These are phyloP conservation scores for Sporormia fimetaria DNA, from an alignment of 495 filamentous ascomycete genomes.

Conservation along the genomic window DNA sequence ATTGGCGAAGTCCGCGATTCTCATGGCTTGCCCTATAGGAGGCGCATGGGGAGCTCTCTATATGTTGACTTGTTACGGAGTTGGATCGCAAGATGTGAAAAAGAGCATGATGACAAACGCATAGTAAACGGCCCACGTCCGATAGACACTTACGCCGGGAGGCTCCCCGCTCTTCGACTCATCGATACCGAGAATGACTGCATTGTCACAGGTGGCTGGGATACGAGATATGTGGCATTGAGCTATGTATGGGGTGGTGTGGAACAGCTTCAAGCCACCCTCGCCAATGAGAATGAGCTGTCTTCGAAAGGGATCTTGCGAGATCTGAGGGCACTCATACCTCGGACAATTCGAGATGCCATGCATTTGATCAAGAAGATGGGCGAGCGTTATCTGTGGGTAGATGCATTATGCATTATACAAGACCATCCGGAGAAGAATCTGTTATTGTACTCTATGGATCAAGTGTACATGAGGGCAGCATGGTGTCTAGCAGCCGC, in stretches of 20 bases:
- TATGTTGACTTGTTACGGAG: too few relatives aligned
- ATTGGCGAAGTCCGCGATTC: too few relatives aligned
- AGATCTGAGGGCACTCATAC: neutral
- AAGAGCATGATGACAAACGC: too few relatives aligned
- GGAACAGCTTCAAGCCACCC: neutral
- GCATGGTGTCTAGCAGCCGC: neutral
- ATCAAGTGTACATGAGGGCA: neutral
- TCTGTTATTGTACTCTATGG: slow-evolving; percentile 1
- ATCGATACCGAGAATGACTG: too few relatives aligned
- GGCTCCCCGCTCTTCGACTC: slow-evolving; percentile 3
- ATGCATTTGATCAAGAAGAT: neutral
- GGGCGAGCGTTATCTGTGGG: slow-evolving; percentile 6
- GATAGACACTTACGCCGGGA: slow-evolving; percentile 7
- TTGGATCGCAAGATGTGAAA: too few relatives aligned
- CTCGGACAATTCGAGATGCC: slow-evolving; percentile 3
- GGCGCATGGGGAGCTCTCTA: too few relatives aligned
- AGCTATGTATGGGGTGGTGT: slow-evolving; percentile 7
- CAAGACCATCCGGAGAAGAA: neutral
- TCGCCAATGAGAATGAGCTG: neutral
- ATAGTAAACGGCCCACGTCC: too few relatives aligned
- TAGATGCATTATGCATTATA: slow-evolving; percentile 2
- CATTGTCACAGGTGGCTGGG: too few relatives aligned
- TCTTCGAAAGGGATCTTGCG: too few relatives aligned
- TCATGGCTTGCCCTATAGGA: too few relatives aligned
- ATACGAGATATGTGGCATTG: slow-evolving; percentile 5